Conservation (phyloP, 2,329 filamentous ascomycete genomes). For the Colletotrichum kahawae region DNA sequence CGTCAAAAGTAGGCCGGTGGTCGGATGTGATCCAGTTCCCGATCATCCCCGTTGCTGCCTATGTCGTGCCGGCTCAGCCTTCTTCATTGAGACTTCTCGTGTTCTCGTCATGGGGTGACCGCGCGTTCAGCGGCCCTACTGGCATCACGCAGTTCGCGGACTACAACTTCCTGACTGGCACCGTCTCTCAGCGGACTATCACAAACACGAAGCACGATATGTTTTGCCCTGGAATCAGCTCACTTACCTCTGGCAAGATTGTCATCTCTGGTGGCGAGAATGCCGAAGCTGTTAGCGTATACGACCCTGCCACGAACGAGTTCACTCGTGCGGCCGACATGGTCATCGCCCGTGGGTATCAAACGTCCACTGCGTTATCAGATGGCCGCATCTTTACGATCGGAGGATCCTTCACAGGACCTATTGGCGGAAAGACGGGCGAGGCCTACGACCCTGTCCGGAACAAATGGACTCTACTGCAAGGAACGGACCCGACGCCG, state of each 20-base stretch:
- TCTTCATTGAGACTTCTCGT: conserved; percentile 26
- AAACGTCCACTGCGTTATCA: conserved; percentile 53
- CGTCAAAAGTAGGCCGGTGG: conserved; percentile 26
- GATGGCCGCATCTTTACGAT: conserved; percentile 63
- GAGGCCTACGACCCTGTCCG: conserved; percentile 54
- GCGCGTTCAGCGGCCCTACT: conserved; percentile 26
- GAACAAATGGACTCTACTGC: conserved; percentile 51
- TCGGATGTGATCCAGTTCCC: conserved; percentile 28
- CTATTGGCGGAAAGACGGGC: conserved; percentile 54
- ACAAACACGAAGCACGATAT: conserved; percentile 55
- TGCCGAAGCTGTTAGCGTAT: conserved; percentile 53
- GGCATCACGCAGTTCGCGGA: conserved; percentile 26
- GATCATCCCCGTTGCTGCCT: conserved; percentile 31
- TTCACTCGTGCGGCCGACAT: conserved; percentile 48
- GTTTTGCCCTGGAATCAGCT: conserved; percentile 62
- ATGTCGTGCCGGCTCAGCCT: conserved; percentile 28
- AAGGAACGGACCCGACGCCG: conserved; percentile 45
- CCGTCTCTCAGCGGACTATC: conserved; percentile 35
- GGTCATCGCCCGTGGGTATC: conserved; percentile 56
- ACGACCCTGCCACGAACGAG: conserved; percentile 38
- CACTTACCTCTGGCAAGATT: conserved; percentile 52
- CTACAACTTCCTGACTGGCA: conserved; percentile 25
- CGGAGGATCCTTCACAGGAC: conserved; percentile 60
- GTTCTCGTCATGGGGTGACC: conserved; percentile 28
- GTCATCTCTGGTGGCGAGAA: conserved; percentile 60